Evolutionary conservation across 2,329 filamentous ascomycete genomes (phyloP).

Genomic region (Fusarium sororula): DNA sequence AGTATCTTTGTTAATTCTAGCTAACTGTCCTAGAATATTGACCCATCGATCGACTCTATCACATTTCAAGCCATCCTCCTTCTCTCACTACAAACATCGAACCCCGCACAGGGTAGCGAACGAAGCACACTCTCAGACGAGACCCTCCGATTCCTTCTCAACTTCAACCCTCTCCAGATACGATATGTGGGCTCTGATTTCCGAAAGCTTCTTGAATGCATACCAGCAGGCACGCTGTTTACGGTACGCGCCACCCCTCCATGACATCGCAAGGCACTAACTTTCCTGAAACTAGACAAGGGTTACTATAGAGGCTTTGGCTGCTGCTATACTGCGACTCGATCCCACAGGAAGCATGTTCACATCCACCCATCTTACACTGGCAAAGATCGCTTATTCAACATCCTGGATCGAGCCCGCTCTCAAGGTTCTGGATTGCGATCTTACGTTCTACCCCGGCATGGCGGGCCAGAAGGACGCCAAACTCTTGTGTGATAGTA

Average conservation of each 20-base stretch:
- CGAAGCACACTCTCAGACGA: constrained; percentile 51
- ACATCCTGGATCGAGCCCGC: constrained; percentile 62
- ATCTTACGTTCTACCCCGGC: constrained; percentile 72
- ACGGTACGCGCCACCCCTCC: constrained; percentile 47
- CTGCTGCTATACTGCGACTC: constrained; percentile 68
- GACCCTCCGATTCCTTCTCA: constrained; percentile 55
- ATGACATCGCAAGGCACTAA: constrained; percentile 16
- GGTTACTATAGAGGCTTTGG: constrained; percentile 56
- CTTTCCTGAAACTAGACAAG: constrained; percentile 53
- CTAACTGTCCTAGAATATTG: constrained; percentile 51
- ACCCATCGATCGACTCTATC: constrained; percentile 60
- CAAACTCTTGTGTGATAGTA: constrained; percentile 56
- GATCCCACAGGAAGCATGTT: constrained; percentile 74
- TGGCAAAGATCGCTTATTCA: constrained; percentile 68
- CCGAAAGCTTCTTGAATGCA: constrained; percentile 54
- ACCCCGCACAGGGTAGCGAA: constrained; percentile 44
- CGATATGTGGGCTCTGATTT: constrained; percentile 60
- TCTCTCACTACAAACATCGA: constrained; percentile 43
- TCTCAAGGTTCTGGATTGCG: constrained; percentile 69
- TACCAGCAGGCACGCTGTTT: constrained; percentile 52
- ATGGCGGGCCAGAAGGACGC: constrained; percentile 49
- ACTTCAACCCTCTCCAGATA: constrained; percentile 61
- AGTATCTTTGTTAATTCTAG: background rate
- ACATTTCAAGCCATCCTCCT: constrained; percentile 61
- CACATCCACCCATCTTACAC: constrained; percentile 68